Evolutionary conservation across 2,329 filamentous ascomycete species (phyloP), one percentile per base, ranked within the genome.

Genomic region (Diaporthe sp.): DNA sequence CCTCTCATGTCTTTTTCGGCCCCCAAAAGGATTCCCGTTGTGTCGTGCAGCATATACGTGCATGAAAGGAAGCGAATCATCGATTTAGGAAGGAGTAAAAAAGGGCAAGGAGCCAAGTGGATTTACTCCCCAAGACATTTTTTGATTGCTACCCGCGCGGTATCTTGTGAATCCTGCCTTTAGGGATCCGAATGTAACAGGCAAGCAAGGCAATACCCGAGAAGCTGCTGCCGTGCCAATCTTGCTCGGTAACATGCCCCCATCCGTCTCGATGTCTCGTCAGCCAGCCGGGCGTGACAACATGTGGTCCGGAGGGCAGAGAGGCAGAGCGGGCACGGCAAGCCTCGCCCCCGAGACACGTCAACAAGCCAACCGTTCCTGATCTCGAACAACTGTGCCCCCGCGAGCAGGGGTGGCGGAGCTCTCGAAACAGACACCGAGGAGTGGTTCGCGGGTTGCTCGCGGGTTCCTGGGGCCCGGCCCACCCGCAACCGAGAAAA

Each of bases 341-440:
- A n/a, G 47, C 31, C 65, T 68, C 31, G 65, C 47, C 65, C 31
- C 63, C 47, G 60, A 53, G 47, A 39, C 34, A 53, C 4, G 31
- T 37, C 34, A 34, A 7, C n/a, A n/a, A n/a, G n/a, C n/a, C 12
- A 31, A 31, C 7, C 17, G 8, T 34, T 25, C 22, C 28, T 68
- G 44, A 2, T 51, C 31, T 51, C 22, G 44, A 68, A 17, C 6
- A n/a, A n/a, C 8, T 51, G 47, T 20, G 31, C 22, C 44, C 34
- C 34, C 22, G 22, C 47, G 44, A 51, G 20, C 39, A 31, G 15
- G 22, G 58, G 28, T 31, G 61, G 63, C 47, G 63, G 47, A 67
- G 63, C 20, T 25, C 63, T 68, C 47, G 13, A 53, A 53, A 53
- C 47, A 68, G 65, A 68, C 65, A 68, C 65, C 65, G 47, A 53